Evolutionary conservation across 768 basidiomycete species (phyloP).

Genomic region (Mycena chlorophos): DNA sequence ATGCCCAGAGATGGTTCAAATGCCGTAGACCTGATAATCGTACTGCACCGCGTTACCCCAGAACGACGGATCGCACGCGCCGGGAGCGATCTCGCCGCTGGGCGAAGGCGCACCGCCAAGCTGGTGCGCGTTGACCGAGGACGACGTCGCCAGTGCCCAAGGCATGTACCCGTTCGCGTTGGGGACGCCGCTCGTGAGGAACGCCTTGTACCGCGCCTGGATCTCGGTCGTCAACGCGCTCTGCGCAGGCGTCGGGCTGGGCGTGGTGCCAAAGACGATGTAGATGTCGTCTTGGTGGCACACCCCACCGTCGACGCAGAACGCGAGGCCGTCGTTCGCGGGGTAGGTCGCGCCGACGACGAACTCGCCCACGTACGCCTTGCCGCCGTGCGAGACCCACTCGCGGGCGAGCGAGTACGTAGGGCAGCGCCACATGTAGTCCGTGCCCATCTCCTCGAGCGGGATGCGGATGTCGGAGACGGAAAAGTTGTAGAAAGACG

Average conservation of each 20-base stretch:
- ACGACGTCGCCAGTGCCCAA: conserved; percentile 57
- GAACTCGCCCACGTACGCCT: conserved; percentile 67
- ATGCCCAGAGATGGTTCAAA: conserved; percentile 28
- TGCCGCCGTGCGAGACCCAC: conserved; percentile 66
- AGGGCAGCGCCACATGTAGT: conserved; percentile 70
- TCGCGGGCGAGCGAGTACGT: conserved; percentile 69
- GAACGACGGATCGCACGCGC: conserved; percentile 64
- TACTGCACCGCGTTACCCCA: conserved; percentile 67
- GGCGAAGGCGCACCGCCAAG: conserved; percentile 51
- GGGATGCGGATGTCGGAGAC: conserved; percentile 54
- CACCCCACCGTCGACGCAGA: conserved; percentile 60
- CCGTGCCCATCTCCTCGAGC: conserved; percentile 61
- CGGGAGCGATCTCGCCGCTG: conserved; percentile 46
- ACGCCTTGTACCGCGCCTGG: conserved; percentile 67
- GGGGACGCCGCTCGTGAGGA: conserved; percentile 62
- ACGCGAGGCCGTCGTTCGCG: conserved; percentile 54
- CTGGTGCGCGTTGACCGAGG: conserved; percentile 55
- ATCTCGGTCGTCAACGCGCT: conserved; percentile 62
- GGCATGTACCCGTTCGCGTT: conserved; percentile 49
- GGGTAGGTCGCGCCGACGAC: conserved; percentile 71
- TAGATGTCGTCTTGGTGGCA: conserved; percentile 85
- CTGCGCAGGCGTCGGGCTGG: conserved; percentile 56
- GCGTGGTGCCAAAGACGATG: conserved; percentile 67
- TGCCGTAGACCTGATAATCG: conserved; percentile 68
- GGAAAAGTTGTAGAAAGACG: conserved; percentile 45